Base-by-base conservation (phyloP, 306 rosid genomes). In the Fragaria ananassa region DNA sequence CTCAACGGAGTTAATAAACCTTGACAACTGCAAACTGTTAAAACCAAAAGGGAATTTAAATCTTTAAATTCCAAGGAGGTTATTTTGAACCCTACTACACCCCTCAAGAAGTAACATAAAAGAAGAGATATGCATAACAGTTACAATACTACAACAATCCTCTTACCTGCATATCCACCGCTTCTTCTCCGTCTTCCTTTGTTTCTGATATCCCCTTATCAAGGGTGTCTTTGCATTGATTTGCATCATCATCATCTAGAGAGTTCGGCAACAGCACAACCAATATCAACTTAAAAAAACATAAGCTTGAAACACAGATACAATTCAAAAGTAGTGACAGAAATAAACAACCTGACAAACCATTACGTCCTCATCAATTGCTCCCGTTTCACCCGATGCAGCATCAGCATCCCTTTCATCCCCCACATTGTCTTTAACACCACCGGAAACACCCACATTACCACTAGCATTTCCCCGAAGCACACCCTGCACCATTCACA, bases 401-500 rank as follows among this genome's bases (percentile, higher is more conserved):
- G 76, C 54, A 15, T 34, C 35, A 57, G n/a, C 68, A 8, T 50
- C 64, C 34, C 47, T 71, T 31, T 35, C 75, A 71, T 60, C 34
- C 0, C 13, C 21, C 37, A 72, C 37, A 54, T 53, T 54, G 21
- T 72, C 50, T 72, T 54, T 29, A 54, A 54, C 37, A 72, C n/a
- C 41, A 19, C 19, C 63, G 11, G 9, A 34, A 42, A 29, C 78
- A 21, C 29, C 76, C 65, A 71, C 67, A 53, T 8, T 3, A 54
- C 19, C 27, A 67, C 39, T 54, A 69, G 37, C 63, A 50, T 29
- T 74, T 29, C n/a, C 65, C 74, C 13, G 58, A 45, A 53, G 37
- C 60, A 8, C 72, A 61, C 19, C 76, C 82, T 77, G 79, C 80
- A 78, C 35, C 31, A 45, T 23, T 34, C 35, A 27, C 21, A 39